phyloP scores from a whole-genome alignment of 768 basidiomycete species.

The Myochromella boudieri region DNA sequence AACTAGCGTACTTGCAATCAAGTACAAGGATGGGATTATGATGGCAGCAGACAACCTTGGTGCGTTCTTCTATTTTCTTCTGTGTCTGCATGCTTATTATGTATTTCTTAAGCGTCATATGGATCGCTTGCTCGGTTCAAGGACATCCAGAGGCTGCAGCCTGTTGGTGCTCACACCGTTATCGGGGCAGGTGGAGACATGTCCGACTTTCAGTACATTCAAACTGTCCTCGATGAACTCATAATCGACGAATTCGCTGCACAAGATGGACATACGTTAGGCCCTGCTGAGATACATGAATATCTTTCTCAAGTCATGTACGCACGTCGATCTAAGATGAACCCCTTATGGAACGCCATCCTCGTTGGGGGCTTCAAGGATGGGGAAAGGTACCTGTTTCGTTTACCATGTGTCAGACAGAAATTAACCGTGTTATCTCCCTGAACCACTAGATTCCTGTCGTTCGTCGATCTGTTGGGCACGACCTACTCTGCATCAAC shows the following conservation, averaged over 20 bases:
- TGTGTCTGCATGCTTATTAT: slow-evolving; percentile 94
- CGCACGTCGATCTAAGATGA: slow-evolving; percentile 77
- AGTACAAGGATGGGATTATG: slow-evolving; percentile 97
- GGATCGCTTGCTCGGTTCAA: slow-evolving; percentile 97
- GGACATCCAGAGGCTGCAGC: slow-evolving; percentile 85
- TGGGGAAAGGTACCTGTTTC: slow-evolving; percentile 62
- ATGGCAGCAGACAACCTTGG: slow-evolving; percentile 98
- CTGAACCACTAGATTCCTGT: slow-evolving; percentile 84
- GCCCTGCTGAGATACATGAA: slow-evolving; percentile 89
- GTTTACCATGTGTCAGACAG: no score
- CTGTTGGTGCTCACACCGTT: slow-evolving; percentile 81
- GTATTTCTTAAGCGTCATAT: slow-evolving; percentile 91
- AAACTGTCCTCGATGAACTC: slow-evolving; percentile 74
- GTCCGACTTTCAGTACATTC: slow-evolving; percentile 95
- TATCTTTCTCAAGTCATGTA: slow-evolving; percentile 93
- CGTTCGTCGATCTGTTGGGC: slow-evolving; percentile 94
- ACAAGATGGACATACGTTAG: slow-evolving; percentile 81
- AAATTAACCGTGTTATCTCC: no score
- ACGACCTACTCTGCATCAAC: slow-evolving; percentile 94
- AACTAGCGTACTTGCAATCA: slow-evolving; percentile 94
- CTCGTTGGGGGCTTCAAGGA: slow-evolving; percentile 91
- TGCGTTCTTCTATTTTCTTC: slow-evolving; percentile 51
- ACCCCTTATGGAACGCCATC: slow-evolving; percentile 95
- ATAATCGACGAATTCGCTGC: slow-evolving; percentile 77
- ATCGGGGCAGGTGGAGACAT: slow-evolving; percentile 95